Conservation (phyloP, 257 asterid genomes). For the Przewalskia tangutica region DNA sequence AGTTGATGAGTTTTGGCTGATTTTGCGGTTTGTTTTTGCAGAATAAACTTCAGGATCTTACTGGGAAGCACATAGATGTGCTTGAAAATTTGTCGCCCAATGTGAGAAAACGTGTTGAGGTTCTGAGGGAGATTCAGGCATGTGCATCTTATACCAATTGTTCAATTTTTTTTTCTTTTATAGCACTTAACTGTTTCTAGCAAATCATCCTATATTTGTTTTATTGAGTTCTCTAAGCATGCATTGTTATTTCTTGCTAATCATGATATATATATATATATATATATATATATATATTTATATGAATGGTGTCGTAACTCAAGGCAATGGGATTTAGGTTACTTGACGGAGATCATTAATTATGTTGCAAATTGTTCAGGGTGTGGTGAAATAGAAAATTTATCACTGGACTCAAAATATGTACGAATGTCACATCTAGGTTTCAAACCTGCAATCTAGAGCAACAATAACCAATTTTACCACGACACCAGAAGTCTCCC, state of each 20-base stretch:
- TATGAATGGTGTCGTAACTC: background rate
- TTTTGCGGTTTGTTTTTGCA: slow-evolving; percentile 12
- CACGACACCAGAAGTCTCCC: background rate
- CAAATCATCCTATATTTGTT: background rate
- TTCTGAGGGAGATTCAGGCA: slow-evolving; percentile 48
- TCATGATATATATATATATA: background rate
- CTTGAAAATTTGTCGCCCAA: slow-evolving; percentile 36
- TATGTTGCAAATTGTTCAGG: too few species aligned
- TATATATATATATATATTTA: too few species aligned
- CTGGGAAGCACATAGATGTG: slow-evolving; percentile 46
- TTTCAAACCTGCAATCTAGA: too few species aligned
- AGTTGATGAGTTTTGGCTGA: background rate
- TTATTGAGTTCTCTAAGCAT: background rate
- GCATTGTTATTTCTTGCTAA: background rate
- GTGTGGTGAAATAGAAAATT: too few species aligned
- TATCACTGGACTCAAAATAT: too few species aligned
- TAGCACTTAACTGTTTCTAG: background rate
- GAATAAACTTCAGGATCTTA: slow-evolving; percentile 53
- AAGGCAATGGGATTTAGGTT: background rate
- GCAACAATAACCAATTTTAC: too few species aligned
- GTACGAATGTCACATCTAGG: too few species aligned
- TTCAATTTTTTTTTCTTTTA: background rate
- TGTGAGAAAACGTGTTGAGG: slow-evolving; percentile 54
- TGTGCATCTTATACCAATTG: background rate
- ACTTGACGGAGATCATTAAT: background rate